phyloP scores from a whole-genome alignment of 2,329 filamentous ascomycete genomes.

The Arachnomyces sp. region DNA sequence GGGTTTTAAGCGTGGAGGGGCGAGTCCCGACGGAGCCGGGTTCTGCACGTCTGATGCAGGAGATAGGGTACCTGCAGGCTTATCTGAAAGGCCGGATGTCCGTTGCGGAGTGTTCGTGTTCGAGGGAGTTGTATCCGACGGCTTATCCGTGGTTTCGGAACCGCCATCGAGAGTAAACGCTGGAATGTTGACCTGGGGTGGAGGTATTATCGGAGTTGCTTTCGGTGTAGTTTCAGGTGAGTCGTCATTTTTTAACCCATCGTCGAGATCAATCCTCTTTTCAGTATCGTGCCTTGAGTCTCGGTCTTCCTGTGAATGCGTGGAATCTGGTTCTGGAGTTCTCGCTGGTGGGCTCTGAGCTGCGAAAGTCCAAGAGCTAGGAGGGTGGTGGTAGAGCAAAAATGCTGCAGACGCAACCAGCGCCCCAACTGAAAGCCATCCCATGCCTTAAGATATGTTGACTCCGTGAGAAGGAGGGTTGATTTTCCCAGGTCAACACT shows the following conservation, averaged over 20 bases:
- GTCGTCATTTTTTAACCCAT: slow-evolving; percentile 7
- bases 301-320: neutral
- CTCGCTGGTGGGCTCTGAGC: neutral
- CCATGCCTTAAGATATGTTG: slow-evolving; percentile 24
- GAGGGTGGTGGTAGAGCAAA: slow-evolving; percentile 33
- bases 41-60: slow-evolving; percentile 5
- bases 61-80: slow-evolving; percentile 5
- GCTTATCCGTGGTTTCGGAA: slow-evolving; percentile 5
- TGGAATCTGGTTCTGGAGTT: neutral
- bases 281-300: neutral
- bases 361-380: slow-evolving; percentile 24
- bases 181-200: slow-evolving; percentile 22
- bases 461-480: slow-evolving; percentile 13
- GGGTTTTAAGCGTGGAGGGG: slow-evolving; percentile 6
- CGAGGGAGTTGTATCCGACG: too few species aligned
- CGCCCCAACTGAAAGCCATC: slow-evolving; percentile 32
- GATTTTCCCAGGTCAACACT: slow-evolving; percentile 10
- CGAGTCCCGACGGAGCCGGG: slow-evolving; percentile 8
- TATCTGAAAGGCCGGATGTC: slow-evolving; percentile 8
- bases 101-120: neutral
- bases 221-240: slow-evolving; percentile 31
- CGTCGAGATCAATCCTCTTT: neutral
- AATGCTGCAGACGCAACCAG: slow-evolving; percentile 34
- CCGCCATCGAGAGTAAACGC: slow-evolving; percentile 23
- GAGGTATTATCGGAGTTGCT: slow-evolving; percentile 20